phyloP scores from a whole-genome alignment of 2,329 filamentous ascomycete species.

The Westerdykella ornata region DNA sequence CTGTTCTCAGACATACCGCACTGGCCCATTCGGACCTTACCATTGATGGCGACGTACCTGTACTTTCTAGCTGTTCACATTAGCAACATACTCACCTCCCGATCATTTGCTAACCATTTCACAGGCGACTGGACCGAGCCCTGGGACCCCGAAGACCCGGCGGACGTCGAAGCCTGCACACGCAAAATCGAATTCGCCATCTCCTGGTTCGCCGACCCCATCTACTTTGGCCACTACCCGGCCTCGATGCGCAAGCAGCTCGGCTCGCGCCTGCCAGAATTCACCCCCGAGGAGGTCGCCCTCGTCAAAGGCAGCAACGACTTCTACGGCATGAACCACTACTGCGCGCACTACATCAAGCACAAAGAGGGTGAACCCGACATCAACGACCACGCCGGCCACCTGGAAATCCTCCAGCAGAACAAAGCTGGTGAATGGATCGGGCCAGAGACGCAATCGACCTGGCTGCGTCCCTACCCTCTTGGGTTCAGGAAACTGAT shows the following conservation, averaged over 20 bases:
- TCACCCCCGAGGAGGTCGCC: slow-evolving; percentile 63
- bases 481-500: slow-evolving; percentile 67
- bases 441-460: slow-evolving; percentile 73
- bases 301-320: slow-evolving; percentile 83
- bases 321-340: slow-evolving; percentile 94
- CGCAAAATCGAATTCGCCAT: slow-evolving; percentile 84
- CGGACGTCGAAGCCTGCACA: slow-evolving; percentile 67
- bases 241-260: slow-evolving; percentile 77
- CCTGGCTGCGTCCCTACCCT: slow-evolving; percentile 72
- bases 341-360: slow-evolving; percentile 81
- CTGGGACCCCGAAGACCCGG: slow-evolving; percentile 70
- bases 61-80: background rate
- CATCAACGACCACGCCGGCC: slow-evolving; percentile 63
- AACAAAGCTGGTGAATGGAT: slow-evolving; percentile 68
- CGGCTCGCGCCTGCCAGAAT: slow-evolving; percentile 67
- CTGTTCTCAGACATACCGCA: too few species aligned
- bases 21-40: background rate
- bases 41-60: background rate
- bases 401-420: slow-evolving; percentile 65
- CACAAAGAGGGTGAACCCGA: slow-evolving; percentile 58
- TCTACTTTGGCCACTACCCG: slow-evolving; percentile 80
- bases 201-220: slow-evolving; percentile 80
- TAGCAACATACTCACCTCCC: too few species aligned
- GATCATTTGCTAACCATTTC: background rate
- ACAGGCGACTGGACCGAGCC: slow-evolving; percentile 71